These are phyloP conservation scores for Volvariella volvacea DNA, from an alignment of 1,284 basidiomycete genomes.

Conservation along the genomic window DNA sequence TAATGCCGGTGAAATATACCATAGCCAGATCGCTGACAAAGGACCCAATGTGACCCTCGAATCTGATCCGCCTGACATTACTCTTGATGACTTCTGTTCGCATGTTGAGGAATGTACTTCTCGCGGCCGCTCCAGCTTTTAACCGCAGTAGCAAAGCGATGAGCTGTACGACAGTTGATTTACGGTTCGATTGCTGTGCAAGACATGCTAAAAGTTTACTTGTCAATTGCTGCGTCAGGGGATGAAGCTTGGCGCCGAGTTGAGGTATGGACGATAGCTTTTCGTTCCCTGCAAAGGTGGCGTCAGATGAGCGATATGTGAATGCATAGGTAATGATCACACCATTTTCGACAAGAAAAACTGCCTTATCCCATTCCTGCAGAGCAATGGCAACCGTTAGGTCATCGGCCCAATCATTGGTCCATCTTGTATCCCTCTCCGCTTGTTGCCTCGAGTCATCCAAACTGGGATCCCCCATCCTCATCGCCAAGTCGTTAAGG, in stretches of 20 bases:
- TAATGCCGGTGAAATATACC: conserved; percentile 84
- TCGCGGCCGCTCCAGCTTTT: conserved; percentile 72
- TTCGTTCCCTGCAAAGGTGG: conserved; percentile 43
- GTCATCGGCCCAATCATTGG: conserved; percentile 88
- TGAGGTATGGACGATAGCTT: conserved; percentile 50
- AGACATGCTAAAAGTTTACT: conserved; percentile 72
- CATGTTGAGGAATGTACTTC: conserved; percentile 79
- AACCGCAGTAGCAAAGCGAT: conserved; percentile 72
- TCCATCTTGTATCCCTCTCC: conserved; percentile 77
- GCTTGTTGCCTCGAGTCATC: conserved; percentile 58
- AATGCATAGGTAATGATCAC: conserved; percentile 6
- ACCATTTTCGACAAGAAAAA: conserved; percentile 81
- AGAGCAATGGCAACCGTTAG: conserved; percentile 88
- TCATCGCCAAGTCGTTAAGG: conserved; percentile 59
- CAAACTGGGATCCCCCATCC: conserved; percentile 38
- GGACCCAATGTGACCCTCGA: conserved; percentile 84
- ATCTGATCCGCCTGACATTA: conserved; percentile 79
- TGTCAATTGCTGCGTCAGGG: conserved; percentile 67
- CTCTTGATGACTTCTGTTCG: conserved; percentile 72
- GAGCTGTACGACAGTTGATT: conserved; percentile 67
- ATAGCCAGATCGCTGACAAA: conserved; percentile 80
- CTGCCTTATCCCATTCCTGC: conserved; percentile 85
- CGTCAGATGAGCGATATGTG: not conserved
- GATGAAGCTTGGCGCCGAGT: conserved; percentile 57
- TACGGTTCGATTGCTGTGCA: conserved; percentile 70